These are phyloP conservation scores for Lichenothelia convexa DNA, from an alignment of 495 filamentous ascomycete species.

Conservation along the genomic window DNA sequence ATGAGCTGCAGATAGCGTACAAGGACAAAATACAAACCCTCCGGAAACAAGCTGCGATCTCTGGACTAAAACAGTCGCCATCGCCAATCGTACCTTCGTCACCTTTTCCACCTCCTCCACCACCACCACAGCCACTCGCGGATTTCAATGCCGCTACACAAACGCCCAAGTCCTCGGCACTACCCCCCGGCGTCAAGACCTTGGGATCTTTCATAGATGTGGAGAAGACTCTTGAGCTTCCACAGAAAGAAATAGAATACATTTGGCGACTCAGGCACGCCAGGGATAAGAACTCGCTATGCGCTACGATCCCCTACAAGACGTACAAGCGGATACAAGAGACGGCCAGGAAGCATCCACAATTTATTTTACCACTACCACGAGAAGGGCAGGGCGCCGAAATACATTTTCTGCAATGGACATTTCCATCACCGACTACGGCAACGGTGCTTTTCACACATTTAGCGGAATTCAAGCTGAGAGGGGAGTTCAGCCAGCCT, in stretches of 20 bases:
- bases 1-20: slow-evolving; percentile 66
- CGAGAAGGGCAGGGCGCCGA: slow-evolving; percentile 44
- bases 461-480: slow-evolving; percentile 76
- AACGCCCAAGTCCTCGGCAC: slow-evolving; percentile 5
- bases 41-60: slow-evolving; percentile 40
- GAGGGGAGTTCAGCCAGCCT: slow-evolving; percentile 72
- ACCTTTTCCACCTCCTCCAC: slow-evolving; percentile 11
- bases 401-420: slow-evolving; percentile 71
- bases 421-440: slow-evolving; percentile 45
- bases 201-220: slow-evolving; percentile 73
- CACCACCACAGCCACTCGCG: slow-evolving; percentile 10
- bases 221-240: slow-evolving; percentile 50
- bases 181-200: slow-evolving; percentile 47
- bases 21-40: slow-evolving; percentile 57
- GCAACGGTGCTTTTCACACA: slow-evolving; percentile 83
- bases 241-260: slow-evolving; percentile 62
- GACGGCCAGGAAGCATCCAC: slow-evolving; percentile 54
- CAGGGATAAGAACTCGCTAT: slow-evolving; percentile 47
- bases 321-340: slow-evolving; percentile 50
- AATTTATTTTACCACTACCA: slow-evolving; percentile 82
- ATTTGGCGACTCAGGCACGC: slow-evolving; percentile 88
- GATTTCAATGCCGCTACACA: neutral
- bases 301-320: slow-evolving; percentile 54
- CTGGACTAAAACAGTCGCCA: slow-evolving; percentile 31
- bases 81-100: slow-evolving; percentile 2